phyloP scores from a whole-genome alignment of 2,329 filamentous ascomycete species.

The Rhynchosporium graminicola region DNA sequence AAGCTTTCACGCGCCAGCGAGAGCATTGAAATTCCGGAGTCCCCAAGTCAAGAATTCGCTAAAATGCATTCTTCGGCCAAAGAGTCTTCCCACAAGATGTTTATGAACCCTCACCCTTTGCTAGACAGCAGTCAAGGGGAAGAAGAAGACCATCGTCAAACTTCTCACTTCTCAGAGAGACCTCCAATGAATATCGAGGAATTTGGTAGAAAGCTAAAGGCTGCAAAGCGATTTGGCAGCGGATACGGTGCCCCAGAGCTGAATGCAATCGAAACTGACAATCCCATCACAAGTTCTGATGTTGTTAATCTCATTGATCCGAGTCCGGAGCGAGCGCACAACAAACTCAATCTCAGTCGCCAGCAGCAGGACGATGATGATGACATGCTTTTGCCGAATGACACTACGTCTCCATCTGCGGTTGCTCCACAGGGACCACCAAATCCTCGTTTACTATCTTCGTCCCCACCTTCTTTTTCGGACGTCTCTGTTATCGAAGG shows the following conservation, averaged over 20 bases:
- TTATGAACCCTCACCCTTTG: background rate
- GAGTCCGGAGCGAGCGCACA: background rate
- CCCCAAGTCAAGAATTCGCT: background rate
- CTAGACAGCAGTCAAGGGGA: conserved; percentile 2
- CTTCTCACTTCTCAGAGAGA: background rate
- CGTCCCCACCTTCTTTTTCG: background rate
- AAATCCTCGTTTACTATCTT: background rate
- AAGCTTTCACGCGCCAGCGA: background rate
- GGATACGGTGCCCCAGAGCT: background rate
- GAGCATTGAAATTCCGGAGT: background rate
- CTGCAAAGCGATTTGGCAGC: background rate
- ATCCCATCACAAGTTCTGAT: background rate
- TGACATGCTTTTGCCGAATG: conserved; percentile 9
- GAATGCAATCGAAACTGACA: background rate
- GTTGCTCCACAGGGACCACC: background rate
- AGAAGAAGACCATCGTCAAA: background rate
- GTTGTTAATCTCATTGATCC: background rate
- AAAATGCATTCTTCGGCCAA: background rate
- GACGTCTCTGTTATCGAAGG: background rate
- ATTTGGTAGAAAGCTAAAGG: background rate
- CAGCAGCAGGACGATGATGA: conserved; percentile 10
- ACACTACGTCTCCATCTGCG: no score
- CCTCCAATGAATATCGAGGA: no score
- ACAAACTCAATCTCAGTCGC: background rate
- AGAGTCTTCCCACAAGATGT: background rate